Base-by-base conservation (phyloP, 257 asterid genomes). In the Cordia subcordata region DNA sequence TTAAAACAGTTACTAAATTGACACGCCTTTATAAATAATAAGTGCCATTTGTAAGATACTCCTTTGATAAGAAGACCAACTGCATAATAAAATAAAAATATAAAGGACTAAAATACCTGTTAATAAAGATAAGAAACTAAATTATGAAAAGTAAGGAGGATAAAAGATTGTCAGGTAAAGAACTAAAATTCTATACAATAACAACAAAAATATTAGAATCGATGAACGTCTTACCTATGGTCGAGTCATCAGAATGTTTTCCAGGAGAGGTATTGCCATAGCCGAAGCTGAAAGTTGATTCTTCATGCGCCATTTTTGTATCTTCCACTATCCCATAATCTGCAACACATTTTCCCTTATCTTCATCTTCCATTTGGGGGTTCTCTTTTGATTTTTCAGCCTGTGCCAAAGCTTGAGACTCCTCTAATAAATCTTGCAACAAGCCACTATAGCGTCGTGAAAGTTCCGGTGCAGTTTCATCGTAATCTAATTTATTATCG, bases 381-480 rank as follows among this genome's bases (percentile, higher is more conserved):
- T 5, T 42, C 22, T 50, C 52, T 13, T 49, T 62, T 0, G 37
- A 35, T 50, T 60, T 80, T 8, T 55, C 68, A 54, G 38, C 14
- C 0, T 64, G 58, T 0, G 52, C 60, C 65, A 82, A 58, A 44
- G 74, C 65, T 14, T 56, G 75, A 54, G 86, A 66, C 55, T 81
- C 81, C 49, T 59, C 81, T 14, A 81, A 40, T 9, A 86, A 69
- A 65, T 82, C 95, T 19, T 73, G 79, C 60, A 84, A 59, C 74
- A 87, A 65, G 17, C 91, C 96, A 10, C 79, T 79, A 17, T 53
- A 75, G 10, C 77, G 49, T 1, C 44, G 62, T 3, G 63, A 38
- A 51, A 61, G 73, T 5, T 68, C 64, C 1, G 37, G 49, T 10
- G 55, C 69, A 0, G n/a, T 68, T 13, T 77, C 72, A 12, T 66